phyloP scores from a whole-genome alignment of 805 yeast species.

The Lipomyces mesembrius region DNA sequence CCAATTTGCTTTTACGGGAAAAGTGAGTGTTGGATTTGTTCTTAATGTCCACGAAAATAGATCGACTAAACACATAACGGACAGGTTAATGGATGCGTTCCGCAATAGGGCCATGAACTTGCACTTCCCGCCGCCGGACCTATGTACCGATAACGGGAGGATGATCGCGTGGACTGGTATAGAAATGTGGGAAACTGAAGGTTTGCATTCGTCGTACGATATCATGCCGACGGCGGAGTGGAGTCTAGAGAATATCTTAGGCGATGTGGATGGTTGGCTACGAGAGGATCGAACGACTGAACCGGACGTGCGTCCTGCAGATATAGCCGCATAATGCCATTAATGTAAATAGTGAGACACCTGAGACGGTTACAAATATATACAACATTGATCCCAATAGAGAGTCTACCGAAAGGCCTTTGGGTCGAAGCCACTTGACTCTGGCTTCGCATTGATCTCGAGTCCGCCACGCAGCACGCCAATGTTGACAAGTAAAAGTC shows the following conservation, averaged over 20 bases:
- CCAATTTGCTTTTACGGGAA: constrained; percentile 62
- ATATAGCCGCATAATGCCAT: background rate
- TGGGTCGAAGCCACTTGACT: background rate
- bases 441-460: constrained; percentile 16
- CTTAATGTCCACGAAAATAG: constrained; percentile 22
- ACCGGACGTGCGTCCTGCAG: background rate
- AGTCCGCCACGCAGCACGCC: constrained; percentile 28
- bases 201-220: constrained; percentile 54
- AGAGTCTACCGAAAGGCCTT: background rate
- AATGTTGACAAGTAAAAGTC: constrained; percentile 25
- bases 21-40: constrained; percentile 47
- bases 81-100: constrained; percentile 6
- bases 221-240: constrained; percentile 77
- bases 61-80: constrained; percentile 8
- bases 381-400: too few relatives aligned
- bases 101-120: constrained; percentile 5
- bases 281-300: background rate
- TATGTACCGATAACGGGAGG: constrained; percentile 93
- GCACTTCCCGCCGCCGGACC: constrained; percentile 63
- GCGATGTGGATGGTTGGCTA: constrained; percentile 18
- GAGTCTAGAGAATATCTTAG: constrained; percentile 45
- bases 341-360: too few relatives aligned
- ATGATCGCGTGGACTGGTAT: constrained; percentile 99
- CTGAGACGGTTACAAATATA: too few relatives aligned
- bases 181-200: constrained; percentile 68